Evolutionary conservation across 768 basidiomycete genomes (phyloP).

Genomic region (Pulveroboletus sp.): DNA sequence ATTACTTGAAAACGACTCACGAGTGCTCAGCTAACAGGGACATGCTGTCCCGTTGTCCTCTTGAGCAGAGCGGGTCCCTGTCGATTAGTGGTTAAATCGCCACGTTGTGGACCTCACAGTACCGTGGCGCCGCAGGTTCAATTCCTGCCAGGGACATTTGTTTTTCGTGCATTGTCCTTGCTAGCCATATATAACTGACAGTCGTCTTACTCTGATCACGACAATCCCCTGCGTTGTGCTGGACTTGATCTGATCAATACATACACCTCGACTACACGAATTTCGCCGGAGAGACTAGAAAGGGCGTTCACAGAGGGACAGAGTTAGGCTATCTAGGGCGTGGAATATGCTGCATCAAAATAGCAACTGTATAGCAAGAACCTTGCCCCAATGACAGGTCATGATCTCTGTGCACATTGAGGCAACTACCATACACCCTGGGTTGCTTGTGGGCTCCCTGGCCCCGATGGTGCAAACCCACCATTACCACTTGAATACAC

Average conservation of each 20-base stretch:
- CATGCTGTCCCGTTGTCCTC: too few species aligned
- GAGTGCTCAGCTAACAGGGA: too few species aligned
- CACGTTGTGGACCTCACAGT: constrained; percentile 36
- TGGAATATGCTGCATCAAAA: not conserved
- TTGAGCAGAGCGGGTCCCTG: constrained; percentile 26
- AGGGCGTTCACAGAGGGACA: not conserved
- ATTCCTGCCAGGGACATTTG: constrained; percentile 36
- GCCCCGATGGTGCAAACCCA: constrained; percentile 19
- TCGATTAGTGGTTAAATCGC: constrained; percentile 42
- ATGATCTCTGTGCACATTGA: not conserved
- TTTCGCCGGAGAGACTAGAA: not conserved
- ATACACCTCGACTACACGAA: not conserved
- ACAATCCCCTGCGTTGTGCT: not conserved
- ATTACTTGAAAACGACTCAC: too few species aligned
- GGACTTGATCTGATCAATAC: not conserved
- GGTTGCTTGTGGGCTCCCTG: constrained; percentile 23
- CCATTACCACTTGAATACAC: constrained; percentile 26
- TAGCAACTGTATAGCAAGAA: not conserved
- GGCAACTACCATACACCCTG: constrained; percentile 26
- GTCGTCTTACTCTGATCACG: too few species aligned
- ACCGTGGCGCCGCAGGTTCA: constrained; percentile 38
- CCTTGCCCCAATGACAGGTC: not conserved
- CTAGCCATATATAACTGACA: too few species aligned
- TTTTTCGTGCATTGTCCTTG: not conserved
- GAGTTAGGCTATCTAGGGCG: not conserved